These are phyloP conservation scores for Mycena latifolia DNA, from an alignment of 768 basidiomycete species.

Conservation along the genomic window DNA sequence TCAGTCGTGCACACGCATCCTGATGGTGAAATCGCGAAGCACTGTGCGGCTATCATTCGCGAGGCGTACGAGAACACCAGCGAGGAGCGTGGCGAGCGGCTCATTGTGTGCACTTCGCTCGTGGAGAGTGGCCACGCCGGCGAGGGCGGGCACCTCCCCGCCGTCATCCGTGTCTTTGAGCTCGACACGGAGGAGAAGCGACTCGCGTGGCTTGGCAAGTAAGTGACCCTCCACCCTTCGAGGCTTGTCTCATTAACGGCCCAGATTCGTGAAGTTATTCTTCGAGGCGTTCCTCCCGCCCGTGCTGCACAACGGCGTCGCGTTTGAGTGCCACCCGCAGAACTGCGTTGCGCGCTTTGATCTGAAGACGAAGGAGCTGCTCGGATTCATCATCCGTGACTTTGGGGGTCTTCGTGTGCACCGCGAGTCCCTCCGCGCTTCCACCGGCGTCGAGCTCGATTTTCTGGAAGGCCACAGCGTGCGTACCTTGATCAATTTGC, in stretches of 20 bases:
- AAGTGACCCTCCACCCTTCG: constrained; percentile 24
- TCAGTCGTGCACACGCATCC: constrained; percentile 62
- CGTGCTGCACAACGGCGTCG: constrained; percentile 66
- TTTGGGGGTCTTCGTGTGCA: constrained; percentile 70
- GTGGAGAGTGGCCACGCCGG: constrained; percentile 67
- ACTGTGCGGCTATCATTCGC: constrained; percentile 65
- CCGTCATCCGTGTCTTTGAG: constrained; percentile 63
- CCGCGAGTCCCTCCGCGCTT: constrained; percentile 58
- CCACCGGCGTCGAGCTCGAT: constrained; percentile 64
- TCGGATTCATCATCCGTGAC: constrained; percentile 69
- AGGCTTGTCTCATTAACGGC: constrained; percentile 8
- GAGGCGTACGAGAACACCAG: constrained; percentile 63
- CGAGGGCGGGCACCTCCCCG: constrained; percentile 56
- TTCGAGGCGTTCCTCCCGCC: constrained; percentile 69
- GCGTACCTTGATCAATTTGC: constrained; percentile 1
- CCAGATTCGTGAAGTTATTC: constrained; percentile 62
- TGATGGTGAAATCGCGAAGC: constrained; percentile 65
- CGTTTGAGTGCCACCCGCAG: constrained; percentile 72
- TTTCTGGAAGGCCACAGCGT: constrained; percentile 59
- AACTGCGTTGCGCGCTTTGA: constrained; percentile 70
- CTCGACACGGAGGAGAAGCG: constrained; percentile 65
- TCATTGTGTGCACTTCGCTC: constrained; percentile 69
- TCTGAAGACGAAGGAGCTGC: constrained; percentile 59
- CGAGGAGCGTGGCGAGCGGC: constrained; percentile 60
- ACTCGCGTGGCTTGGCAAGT: constrained; percentile 64